Conservation (phyloP, 2,329 filamentous ascomycete genomes). For the Alternaria sp. region DNA sequence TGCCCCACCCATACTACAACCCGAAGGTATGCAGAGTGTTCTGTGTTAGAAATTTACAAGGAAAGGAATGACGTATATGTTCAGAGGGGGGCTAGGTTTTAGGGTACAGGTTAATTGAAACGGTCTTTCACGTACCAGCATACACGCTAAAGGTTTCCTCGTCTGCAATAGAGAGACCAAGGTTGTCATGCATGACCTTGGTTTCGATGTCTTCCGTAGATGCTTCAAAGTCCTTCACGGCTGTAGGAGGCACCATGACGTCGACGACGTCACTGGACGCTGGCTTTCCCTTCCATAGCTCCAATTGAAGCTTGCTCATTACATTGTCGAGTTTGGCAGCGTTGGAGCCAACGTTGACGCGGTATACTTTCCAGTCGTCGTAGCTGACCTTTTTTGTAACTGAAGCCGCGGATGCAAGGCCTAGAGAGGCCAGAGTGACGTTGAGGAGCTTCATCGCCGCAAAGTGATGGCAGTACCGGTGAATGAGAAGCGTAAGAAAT, state of each 20-base stretch:
- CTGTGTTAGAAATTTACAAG: too few species aligned
- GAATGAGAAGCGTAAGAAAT: constrained; percentile 8
- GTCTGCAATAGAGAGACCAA: constrained; percentile 46
- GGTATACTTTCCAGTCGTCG: constrained; percentile 49
- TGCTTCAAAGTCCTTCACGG: constrained; percentile 39
- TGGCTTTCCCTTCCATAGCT: constrained; percentile 48
- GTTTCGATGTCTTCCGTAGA: constrained; percentile 38
- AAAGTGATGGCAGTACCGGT: constrained; percentile 1
- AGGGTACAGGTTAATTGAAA: too few species aligned
- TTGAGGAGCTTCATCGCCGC: constrained; percentile 44
- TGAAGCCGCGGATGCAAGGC: constrained; percentile 44
- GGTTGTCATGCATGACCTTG: constrained; percentile 48
- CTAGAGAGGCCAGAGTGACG: constrained; percentile 39
- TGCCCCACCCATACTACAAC: too few species aligned
- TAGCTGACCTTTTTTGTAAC: constrained; percentile 44
- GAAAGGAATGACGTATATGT: too few species aligned
- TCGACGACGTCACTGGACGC: constrained; percentile 45
- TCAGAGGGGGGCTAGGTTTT: too few species aligned
- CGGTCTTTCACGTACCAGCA: constrained; percentile 29
- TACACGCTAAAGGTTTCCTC: constrained; percentile 43
- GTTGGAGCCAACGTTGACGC: constrained; percentile 43
- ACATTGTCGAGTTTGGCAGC: constrained; percentile 38
- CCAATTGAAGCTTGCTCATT: constrained; percentile 42
- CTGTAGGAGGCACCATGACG: constrained; percentile 45
- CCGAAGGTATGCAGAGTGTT: too few species aligned